Base-by-base conservation (phyloP, 352 stramenopile species). In the Blastocystis sp. region DNA sequence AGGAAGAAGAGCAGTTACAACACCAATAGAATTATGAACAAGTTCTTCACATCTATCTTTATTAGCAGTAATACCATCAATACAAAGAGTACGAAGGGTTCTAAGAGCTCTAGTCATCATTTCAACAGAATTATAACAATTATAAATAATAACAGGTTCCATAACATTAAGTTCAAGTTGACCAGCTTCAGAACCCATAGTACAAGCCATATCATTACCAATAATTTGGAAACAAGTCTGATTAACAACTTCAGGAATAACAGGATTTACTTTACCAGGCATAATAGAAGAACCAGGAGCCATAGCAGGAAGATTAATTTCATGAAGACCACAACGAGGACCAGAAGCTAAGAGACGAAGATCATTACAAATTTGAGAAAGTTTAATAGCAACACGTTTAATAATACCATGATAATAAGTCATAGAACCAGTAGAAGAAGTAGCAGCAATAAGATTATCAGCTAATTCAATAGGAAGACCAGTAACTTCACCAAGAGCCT, bases 191-290 rank as follows among this genome's bases (percentile, higher is more conserved):
- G 41, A 48, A 5, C 31, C 45, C 45, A 55, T 55, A 31, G 45
- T 55, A 24, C 45, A 55, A n/a, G 45, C 25, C 5, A 34, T 55
- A 24, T 55, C 45, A 6, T 10, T 19, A 9, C 45, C 45, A 19
- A 55, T 55, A 31, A 52, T 52, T 31, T 46, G 39, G 39, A 46
- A 46, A 24, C 39, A 46, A 46, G 39, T 52, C 18, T 11, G 10
- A 21, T 11, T 27, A 24, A 48, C 41, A 9, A 48, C 41, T 28
- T 48, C 41, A 48, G 41, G 41, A 48, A 48, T 48, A 2, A 48
- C 13, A 21, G 86, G 86, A 72, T 95, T 95, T 35, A 94, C 86
- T 72, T 95, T 95, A 18, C 86, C 86, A 4, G 86, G 86, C 86
- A 95, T 95, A 16, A 39, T 39, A 13, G 33, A 39, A 16, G 11